Base-by-base conservation (phyloP, 2,329 filamentous ascomycete species). In the Chrysoporthe austroafricana region DNA sequence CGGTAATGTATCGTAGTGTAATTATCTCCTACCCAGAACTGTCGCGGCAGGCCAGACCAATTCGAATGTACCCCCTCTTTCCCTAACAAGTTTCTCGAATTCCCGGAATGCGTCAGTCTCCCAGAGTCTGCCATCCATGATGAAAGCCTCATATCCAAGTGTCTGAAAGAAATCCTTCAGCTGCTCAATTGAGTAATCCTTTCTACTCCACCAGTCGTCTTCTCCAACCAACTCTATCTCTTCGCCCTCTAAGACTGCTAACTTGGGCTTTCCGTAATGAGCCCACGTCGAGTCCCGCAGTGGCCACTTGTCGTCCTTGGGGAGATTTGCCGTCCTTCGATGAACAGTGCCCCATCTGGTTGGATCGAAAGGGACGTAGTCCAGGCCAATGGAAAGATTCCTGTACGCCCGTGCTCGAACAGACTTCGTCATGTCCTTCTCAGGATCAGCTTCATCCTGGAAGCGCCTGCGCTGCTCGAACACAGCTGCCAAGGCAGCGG, bases 161-260 rank as follows among this genome's bases (percentile, higher is more conserved):
- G 63, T 65, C 43, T 65, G 63, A 14, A 65, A 60, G n/a, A 65
- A 65, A 13, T 65, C 63, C 63, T 65, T 65, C 26, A 65, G 63
- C 14, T 65, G 63, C 21, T 65, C 63, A 14, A 65, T 32, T 3
- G 54, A 26, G 21, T 65, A 65, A 5, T 14, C 43, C n/a, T 58
- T 65, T 18, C 63, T 34, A n/a, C 50, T 58, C 32, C 46, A 65
- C n/a, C 50, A 46, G 5, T 59, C 63, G 21, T 65, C 63, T 14
- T 65, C 34, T 16, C 21, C 43, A 9, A 65, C 63, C 14, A 44
- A 8, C 11, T 59, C 56, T 9, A 57, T 36, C 11, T 60, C 44
- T 42, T 65, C 63, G 16, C 42, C 63, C 5, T 59, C 44, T 9
- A 26, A 11, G 14, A 65, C 43, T 5, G 63, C 63, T 11, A 52